Conservation (phyloP, 495 filamentous ascomycete genomes). For the Neurospora sp. region DNA sequence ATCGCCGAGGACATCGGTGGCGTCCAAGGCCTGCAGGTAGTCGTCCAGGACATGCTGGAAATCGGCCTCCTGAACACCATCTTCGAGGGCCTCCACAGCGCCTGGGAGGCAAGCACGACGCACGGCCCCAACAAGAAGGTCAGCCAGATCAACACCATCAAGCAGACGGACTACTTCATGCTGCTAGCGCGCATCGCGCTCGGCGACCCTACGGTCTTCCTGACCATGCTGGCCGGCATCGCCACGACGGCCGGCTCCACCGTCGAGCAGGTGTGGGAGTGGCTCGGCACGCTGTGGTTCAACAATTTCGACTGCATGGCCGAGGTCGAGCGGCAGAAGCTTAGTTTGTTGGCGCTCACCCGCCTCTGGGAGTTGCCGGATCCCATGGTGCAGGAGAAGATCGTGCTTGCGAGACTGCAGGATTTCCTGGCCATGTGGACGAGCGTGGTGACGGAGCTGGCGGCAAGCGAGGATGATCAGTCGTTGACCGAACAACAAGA, state of each 20-base stretch:
- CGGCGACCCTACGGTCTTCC: slow-evolving; percentile 54
- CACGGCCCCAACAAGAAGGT: slow-evolving; percentile 60
- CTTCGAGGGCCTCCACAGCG: slow-evolving; percentile 59
- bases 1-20: slow-evolving; percentile 60
- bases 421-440: slow-evolving; percentile 48
- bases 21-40: slow-evolving; percentile 49
- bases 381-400: slow-evolving; percentile 31
- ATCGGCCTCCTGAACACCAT: slow-evolving; percentile 55
- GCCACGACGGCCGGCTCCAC: slow-evolving; percentile 14
- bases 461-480: slow-evolving; percentile 12
- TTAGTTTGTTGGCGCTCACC: slow-evolving; percentile 73
- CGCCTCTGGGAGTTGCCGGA: slow-evolving; percentile 58
- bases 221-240: slow-evolving; percentile 42
- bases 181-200: slow-evolving; percentile 74
- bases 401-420: slow-evolving; percentile 36
- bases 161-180: slow-evolving; percentile 72
- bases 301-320: slow-evolving; percentile 72
- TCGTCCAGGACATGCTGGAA: slow-evolving; percentile 60
- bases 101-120: slow-evolving; percentile 62
- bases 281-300: slow-evolving; percentile 86
- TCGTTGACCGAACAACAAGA: neutral
- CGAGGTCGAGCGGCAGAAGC: slow-evolving; percentile 63
- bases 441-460: slow-evolving; percentile 32
- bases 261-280: slow-evolving; percentile 46
- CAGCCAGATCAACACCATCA: slow-evolving; percentile 52